Evolutionary conservation across 306 rosid species (phyloP).

Genomic region (Leucaena leucocephala): DNA sequence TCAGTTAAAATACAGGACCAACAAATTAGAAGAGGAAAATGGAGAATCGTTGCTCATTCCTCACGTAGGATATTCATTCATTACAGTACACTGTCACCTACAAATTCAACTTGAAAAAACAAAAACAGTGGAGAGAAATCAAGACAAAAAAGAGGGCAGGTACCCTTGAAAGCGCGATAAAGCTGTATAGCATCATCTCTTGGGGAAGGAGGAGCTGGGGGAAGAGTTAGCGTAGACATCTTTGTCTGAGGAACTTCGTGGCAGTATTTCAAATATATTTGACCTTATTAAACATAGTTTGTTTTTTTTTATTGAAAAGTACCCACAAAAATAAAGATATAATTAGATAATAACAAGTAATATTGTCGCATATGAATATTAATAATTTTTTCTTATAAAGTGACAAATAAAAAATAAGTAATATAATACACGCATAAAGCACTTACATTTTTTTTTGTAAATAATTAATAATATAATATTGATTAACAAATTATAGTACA

Average conservation of each 20-base stretch:
- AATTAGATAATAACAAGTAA: too few species aligned
- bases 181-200: constrained; percentile 75
- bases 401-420: not conserved
- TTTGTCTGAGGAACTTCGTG: not conserved
- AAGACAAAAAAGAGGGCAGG: not conserved
- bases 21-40: not conserved
- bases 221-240: constrained; percentile 55
- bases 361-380: too few species aligned
- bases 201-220: constrained; percentile 65
- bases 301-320: too few species aligned
- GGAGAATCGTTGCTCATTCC: not conserved
- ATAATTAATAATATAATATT: too few species aligned
- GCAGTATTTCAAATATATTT: not conserved
- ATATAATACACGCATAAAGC: too few species aligned
- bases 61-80: too few species aligned
- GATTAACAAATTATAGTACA: too few species aligned
- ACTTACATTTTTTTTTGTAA: not conserved
- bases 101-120: not conserved
- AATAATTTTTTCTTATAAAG: not conserved
- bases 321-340: too few species aligned
- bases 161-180: constrained; percentile 85
- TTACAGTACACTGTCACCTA: not conserved
- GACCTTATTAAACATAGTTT: too few species aligned
- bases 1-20: not conserved
- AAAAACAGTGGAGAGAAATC: not conserved